Evolutionary conservation across 2,329 filamentous ascomycete genomes (phyloP).

Genomic region (Purpureocillium takamizusanense): DNA sequence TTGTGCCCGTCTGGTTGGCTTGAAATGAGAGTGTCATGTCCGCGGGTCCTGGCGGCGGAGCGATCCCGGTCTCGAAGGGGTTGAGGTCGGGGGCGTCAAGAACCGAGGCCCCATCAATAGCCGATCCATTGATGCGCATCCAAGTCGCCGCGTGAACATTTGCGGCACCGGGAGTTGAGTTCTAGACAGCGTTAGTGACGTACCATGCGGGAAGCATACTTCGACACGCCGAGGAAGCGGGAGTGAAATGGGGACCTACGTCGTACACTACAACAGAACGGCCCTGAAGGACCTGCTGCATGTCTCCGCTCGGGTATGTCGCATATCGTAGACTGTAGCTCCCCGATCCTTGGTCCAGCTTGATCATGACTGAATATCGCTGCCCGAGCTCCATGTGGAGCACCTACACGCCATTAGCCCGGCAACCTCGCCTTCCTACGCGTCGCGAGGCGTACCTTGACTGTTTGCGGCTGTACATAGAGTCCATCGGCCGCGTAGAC

Average conservation of each 20-base stretch:
- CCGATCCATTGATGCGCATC: conserved; percentile 1
- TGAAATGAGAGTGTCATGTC: conserved; percentile 1
- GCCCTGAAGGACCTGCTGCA: conserved; percentile 2
- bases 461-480: conserved; percentile 1
- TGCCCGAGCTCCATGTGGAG: conserved; percentile 2
- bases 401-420: too few species aligned
- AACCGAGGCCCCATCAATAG: too few species aligned
- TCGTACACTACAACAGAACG: conserved; percentile 1
- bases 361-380: conserved; percentile 5
- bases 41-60: not conserved
- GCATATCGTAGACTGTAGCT: conserved; percentile 2
- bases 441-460: conserved; percentile 1
- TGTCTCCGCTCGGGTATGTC: conserved; percentile 2
- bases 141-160: not conserved
- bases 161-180: not conserved
- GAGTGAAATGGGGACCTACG: conserved; percentile 1
- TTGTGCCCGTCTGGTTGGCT: conserved; percentile 1
- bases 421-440: too few species aligned
- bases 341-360: conserved; percentile 3
- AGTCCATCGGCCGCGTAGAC: conserved; percentile 3
- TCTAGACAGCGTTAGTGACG: too few species aligned
- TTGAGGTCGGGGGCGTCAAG: too few species aligned
- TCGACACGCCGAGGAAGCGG: too few species aligned
- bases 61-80: too few species aligned
- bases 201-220: too few species aligned